These are phyloP conservation scores for Aspergillus sparsus DNA, from an alignment of 495 filamentous ascomycete genomes.

Conservation along the genomic window DNA sequence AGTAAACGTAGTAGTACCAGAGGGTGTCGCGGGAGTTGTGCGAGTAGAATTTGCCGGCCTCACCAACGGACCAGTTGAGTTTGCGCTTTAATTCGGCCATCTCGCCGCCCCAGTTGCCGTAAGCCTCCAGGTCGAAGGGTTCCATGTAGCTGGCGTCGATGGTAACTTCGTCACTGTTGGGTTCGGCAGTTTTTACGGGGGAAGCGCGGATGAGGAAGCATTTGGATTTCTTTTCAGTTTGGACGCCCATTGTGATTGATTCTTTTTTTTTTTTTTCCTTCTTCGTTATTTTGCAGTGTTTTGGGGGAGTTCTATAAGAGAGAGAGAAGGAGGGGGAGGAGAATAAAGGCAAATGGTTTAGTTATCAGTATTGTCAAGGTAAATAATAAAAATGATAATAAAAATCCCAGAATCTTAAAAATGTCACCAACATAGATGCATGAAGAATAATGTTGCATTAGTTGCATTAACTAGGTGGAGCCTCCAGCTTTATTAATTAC, in stretches of 20 bases:
- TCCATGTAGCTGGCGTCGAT: constrained; percentile 16
- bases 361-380: too few species aligned
- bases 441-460: too few species aligned
- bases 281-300: background rate
- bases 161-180: background rate
- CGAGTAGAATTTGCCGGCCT: constrained; percentile 14
- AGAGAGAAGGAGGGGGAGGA: background rate
- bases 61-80: background rate
- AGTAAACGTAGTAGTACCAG: constrained; percentile 16
- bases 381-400: too few species aligned
- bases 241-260: background rate
- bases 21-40: background rate
- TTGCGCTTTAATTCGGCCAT: constrained; percentile 3
- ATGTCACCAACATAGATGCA: too few species aligned
- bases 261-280: background rate
- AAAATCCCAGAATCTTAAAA: too few species aligned
- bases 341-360: too few species aligned
- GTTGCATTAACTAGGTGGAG: too few species aligned
- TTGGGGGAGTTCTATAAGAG: background rate
- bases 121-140: constrained; percentile 2
- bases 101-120: constrained; percentile 5
- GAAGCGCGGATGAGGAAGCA: constrained; percentile 11
- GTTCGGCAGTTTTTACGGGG: background rate
- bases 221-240: constrained; percentile 1
- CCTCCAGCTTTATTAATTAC: too few species aligned